Evolutionary conservation across 2,329 filamentous ascomycete species (phyloP).

Genomic region (Periconia digitata): DNA sequence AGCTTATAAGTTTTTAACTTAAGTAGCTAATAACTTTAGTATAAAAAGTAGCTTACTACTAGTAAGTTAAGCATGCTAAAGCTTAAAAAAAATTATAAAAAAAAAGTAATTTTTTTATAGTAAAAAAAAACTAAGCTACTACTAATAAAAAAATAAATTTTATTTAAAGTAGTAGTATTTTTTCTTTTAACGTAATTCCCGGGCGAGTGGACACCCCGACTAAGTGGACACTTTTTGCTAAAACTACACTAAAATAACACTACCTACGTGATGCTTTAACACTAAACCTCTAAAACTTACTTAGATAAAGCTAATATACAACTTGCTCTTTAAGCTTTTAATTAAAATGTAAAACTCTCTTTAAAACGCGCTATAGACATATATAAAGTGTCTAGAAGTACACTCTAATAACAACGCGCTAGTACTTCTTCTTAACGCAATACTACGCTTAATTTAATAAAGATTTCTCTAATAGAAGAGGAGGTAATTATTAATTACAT

Average conservation of each 20-base stretch:
- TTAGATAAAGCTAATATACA: constrained; percentile 3
- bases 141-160: too few species aligned
- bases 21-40: too few species aligned
- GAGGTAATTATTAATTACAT: constrained; percentile 12
- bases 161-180: too few species aligned
- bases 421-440: constrained; percentile 1
- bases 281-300: neutral
- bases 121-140: too few species aligned
- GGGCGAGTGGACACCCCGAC: neutral
- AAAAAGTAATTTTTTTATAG: too few species aligned
- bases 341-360: constrained; percentile 3
- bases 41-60: too few species aligned
- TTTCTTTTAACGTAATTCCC: neutral
- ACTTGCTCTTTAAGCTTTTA: constrained; percentile 3
- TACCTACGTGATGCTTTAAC: constrained; percentile 1
- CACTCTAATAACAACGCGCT: neutral
- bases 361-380: neutral
- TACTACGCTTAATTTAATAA: constrained; percentile 5
- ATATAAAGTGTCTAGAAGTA: constrained; percentile 2
- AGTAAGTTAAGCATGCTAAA: too few species aligned
- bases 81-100: too few species aligned
- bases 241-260: neutral
- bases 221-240: neutral
- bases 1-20: too few species aligned
- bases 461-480: constrained; percentile 10